Percentiles rank a stretch among this genome's conserved stretches.
phyloP scores from a whole-genome alignment of 257 asterid genomes.

The Scutellaria galericulata region DNA sequence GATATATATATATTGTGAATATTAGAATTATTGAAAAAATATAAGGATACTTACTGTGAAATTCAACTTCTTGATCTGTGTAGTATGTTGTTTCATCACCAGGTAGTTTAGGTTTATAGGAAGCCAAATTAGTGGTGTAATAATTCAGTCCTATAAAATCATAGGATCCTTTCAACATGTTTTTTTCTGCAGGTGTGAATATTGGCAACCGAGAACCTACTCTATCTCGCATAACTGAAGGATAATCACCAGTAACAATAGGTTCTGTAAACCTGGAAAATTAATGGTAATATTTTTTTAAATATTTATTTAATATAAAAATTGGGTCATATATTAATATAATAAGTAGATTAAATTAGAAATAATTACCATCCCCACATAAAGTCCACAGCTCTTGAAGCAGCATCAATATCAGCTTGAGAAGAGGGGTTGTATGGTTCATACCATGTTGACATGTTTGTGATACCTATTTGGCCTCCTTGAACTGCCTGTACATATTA shows the following conservation, averaged over 20 bases:
- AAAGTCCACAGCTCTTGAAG: slow-evolving; percentile 37
- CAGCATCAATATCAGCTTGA: slow-evolving; percentile 22
- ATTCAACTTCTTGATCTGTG: slow-evolving; percentile 1
- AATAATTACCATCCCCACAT: slow-evolving; percentile 38
- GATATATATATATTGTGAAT: not conserved
- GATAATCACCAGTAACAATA: slow-evolving; percentile 34
- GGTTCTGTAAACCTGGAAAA: slow-evolving; percentile 33
- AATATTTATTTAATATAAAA: not conserved
- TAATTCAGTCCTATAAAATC: slow-evolving; percentile 45
- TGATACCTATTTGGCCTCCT: slow-evolving; percentile 34
- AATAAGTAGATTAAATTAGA: not conserved
- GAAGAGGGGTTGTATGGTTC: not conserved
- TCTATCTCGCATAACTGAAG: slow-evolving; percentile 10
- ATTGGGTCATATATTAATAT: not conserved
- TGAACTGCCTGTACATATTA: slow-evolving; percentile 27
- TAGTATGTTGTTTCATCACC: not conserved
- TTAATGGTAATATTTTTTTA: not conserved
- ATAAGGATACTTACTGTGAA: slow-evolving; percentile 3
- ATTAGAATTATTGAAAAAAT: too few relatives aligned
- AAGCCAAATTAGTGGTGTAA: slow-evolving; percentile 36
- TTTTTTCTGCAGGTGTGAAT: not conserved
- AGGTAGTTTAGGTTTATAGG: not conserved
- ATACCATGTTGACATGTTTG: slow-evolving; percentile 23
- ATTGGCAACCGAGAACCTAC: slow-evolving; percentile 25
- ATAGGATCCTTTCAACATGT: slow-evolving; percentile 24